Conservation (phyloP, 305 asterid species). For the Fraxinus floribunda region DNA sequence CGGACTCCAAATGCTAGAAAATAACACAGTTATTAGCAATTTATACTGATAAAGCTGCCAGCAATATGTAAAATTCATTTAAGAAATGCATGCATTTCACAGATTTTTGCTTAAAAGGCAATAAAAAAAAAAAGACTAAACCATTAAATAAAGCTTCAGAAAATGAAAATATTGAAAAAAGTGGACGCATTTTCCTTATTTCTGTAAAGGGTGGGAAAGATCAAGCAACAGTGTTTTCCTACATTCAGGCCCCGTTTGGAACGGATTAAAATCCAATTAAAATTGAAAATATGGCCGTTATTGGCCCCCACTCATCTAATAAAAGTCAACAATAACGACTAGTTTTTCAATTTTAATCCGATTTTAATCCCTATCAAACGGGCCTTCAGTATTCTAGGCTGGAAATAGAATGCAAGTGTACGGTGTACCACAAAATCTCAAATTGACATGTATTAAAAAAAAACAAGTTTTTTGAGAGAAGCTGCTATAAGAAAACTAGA, state of each 20-base stretch:
- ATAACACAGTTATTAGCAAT: neutral
- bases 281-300: too few relatives aligned
- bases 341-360: too few relatives aligned
- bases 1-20: conserved; percentile 87
- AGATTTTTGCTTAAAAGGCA: neutral
- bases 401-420: neutral
- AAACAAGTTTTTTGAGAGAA: neutral
- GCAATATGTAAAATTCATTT: neutral
- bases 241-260: neutral
- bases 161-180: too few relatives aligned
- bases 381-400: neutral
- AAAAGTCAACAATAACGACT: too few relatives aligned
- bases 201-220: neutral
- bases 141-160: too few relatives aligned
- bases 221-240: neutral
- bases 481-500: conserved; percentile 1
- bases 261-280: too few relatives aligned
- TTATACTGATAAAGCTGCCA: neutral
- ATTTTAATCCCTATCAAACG: too few relatives aligned
- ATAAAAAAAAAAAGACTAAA: neutral
- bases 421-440: neutral
- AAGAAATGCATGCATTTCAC: conserved; percentile 10
- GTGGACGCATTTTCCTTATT: neutral
- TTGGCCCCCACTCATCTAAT: too few relatives aligned
- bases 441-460: neutral